Evolutionary conservation across 345 rosid species (phyloP).

Genomic region (Gossypium raimondii): DNA sequence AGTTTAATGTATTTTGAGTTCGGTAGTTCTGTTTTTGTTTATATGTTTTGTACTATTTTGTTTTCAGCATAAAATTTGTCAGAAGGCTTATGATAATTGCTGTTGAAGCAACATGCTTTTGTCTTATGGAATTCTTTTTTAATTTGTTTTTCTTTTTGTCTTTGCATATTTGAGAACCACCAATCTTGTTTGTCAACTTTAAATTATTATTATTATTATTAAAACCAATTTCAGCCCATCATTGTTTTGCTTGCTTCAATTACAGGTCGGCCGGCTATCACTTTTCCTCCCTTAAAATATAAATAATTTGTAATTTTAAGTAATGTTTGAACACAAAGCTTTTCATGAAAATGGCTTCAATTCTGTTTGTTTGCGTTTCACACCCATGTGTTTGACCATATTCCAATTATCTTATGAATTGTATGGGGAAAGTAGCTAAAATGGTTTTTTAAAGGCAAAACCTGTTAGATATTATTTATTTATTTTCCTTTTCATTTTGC

Average conservation of each 20-base stretch:
- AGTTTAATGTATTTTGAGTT: not conserved
- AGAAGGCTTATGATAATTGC: not conserved
- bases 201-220: not conserved
- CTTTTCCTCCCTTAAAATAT: too few species aligned
- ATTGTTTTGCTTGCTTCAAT: not conserved
- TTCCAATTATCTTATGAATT: not conserved
- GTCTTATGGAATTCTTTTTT: not conserved
- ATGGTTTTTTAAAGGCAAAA: too few species aligned
- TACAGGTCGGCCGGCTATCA: not conserved
- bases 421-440: too few species aligned
- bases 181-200: conserved; percentile 3
- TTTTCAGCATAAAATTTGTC: not conserved
- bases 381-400: too few species aligned
- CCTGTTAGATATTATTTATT: too few species aligned
- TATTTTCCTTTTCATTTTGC: conserved; percentile 13
- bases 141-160: not conserved
- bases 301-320: not conserved
- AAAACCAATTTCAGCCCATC: not conserved
- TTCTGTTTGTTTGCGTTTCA: not conserved
- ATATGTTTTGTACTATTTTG: not conserved
- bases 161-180: conserved; percentile 19
- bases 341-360: not conserved
- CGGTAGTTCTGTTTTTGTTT: not conserved
- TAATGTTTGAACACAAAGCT: not conserved
- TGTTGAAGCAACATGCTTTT: conserved; percentile 2